These are phyloP conservation scores for Psilocybe azurescens DNA, from an alignment of 768 basidiomycete species.

Conservation along the genomic window DNA sequence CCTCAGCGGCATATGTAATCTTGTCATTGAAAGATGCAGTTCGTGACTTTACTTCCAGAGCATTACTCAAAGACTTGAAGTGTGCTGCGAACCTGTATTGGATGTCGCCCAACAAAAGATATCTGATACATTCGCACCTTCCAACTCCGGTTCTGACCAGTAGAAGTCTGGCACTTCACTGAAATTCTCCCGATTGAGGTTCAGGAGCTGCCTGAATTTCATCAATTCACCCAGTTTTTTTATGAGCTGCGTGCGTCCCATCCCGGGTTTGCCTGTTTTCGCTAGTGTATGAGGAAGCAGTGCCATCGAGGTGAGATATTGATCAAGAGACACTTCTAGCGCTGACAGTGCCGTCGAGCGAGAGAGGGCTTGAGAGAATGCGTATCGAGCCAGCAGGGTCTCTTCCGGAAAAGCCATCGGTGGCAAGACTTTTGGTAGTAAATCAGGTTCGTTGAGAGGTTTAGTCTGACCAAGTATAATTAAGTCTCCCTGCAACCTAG, in stretches of 20 bases:
- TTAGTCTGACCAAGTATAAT: constrained; percentile 84
- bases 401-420: constrained; percentile 66
- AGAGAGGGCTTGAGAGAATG: constrained; percentile 90
- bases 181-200: constrained; percentile 89
- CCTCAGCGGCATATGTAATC: constrained; percentile 88
- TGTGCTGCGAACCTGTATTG: constrained; percentile 49
- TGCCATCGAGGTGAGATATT: constrained; percentile 84
- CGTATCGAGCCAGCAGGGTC: constrained; percentile 86
- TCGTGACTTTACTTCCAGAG: constrained; percentile 85
- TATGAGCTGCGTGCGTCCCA: constrained; percentile 82
- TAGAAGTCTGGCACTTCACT: constrained; percentile 91
- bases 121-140: constrained; percentile 53
- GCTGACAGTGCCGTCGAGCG: constrained; percentile 88
- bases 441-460: constrained; percentile 56
- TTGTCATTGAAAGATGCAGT: constrained; percentile 89
- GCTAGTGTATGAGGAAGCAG: constrained; percentile 77
- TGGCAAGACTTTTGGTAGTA: constrained; percentile 48
- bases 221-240: constrained; percentile 92
- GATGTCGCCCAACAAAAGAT: background rate
- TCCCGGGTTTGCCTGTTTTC: constrained; percentile 82
- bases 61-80: constrained; percentile 84
- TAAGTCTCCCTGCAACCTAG: constrained; percentile 89
- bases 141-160: constrained; percentile 92
- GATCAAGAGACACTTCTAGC: constrained; percentile 84
- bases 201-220: constrained; percentile 90